Evolutionary conservation across 2,329 filamentous ascomycete genomes (phyloP).

Genomic region (Ilyonectria robusta): DNA sequence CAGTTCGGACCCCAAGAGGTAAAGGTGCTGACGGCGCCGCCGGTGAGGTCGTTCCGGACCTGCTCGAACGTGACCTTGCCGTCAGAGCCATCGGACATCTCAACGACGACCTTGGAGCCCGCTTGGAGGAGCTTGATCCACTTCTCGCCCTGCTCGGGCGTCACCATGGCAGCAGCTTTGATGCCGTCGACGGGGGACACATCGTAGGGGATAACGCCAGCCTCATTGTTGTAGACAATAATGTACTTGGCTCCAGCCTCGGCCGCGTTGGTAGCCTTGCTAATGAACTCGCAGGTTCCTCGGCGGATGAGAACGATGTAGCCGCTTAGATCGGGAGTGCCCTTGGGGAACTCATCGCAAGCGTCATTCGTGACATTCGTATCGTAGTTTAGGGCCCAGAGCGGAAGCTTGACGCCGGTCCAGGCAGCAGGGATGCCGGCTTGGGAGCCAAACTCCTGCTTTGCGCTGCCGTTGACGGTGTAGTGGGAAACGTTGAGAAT

Average conservation of each 20-base stretch:
- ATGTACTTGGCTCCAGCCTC: constrained; percentile 72
- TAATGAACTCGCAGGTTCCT: constrained; percentile 68
- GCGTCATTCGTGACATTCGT: constrained; percentile 63
- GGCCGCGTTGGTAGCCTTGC: constrained; percentile 68
- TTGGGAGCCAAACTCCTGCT: constrained; percentile 59
- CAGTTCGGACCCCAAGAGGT: constrained; percentile 74
- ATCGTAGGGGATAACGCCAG: constrained; percentile 53
- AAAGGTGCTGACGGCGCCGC: constrained; percentile 66
- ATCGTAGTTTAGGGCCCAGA: constrained; percentile 67
- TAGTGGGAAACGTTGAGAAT: constrained; percentile 61
- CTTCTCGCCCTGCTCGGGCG: constrained; percentile 55
- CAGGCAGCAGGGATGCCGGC: constrained; percentile 59
- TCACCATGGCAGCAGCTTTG: constrained; percentile 58
- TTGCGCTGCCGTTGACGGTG: constrained; percentile 53
- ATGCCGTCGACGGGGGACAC: constrained; percentile 51
- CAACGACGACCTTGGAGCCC: constrained; percentile 60
- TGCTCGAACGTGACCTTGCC: constrained; percentile 53
- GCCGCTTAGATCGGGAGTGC: constrained; percentile 69
- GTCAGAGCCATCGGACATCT: constrained; percentile 59
- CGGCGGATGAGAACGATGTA: constrained; percentile 73
- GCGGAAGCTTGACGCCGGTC: constrained; percentile 61
- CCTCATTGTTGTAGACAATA: constrained; percentile 71
- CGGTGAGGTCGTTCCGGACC: constrained; percentile 58
- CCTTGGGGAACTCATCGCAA: constrained; percentile 66
- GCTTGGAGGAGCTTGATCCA: constrained; percentile 61